Evolutionary conservation across 2,329 filamentous ascomycete genomes (phyloP), one percentile per base, ranked within the genome.

Genomic region (Aspergillus neoniger): DNA sequence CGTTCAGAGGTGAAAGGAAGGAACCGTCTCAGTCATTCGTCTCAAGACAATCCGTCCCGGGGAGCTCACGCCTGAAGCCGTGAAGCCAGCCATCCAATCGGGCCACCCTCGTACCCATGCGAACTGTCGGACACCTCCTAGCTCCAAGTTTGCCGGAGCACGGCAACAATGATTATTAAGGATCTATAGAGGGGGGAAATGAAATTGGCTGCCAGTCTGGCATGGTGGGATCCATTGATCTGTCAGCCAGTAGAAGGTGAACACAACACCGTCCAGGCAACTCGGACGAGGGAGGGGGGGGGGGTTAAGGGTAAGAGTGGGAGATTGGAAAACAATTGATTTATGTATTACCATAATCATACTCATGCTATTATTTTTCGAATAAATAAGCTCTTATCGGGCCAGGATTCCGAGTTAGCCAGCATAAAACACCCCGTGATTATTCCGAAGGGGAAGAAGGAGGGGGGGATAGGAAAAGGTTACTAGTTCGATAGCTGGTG

Each of bases 331-430:
- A 60, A 60, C 48, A 39, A 60, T 59, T 64, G 54, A 60, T 59
- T 65, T 67, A 66, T 63, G 62, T 64, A 67, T 67, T 65, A 58
- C 23, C 56, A 66, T 66, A 65, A 65, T 60, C 59, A 64, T 64
- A 49, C 61, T 60, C 59, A 64, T 64, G 43, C 62, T 50, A 63
- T 62, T 61, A 60, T 41, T 60, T 32, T 41, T 36, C 32, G 32
- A 36, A 36, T 36, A 39, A 58, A 56, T 57, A 57, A 57, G 51
- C 57, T 59, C 63, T 67, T 67, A 67, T 66, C 64, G 21, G 47
- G 39, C 19, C 41, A 55, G 57, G 44, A 39, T 61, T 51, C 54
- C 38, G 43, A 54, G 32, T 30, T 14, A 36, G 39, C 54, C 49
- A 57, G 38, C 32, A 19, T 49, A 15, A 36, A n/a, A n/a, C 25